phyloP scores from a whole-genome alignment of 768 basidiomycete species.

The Lanmaoa pseudosensibilis region DNA sequence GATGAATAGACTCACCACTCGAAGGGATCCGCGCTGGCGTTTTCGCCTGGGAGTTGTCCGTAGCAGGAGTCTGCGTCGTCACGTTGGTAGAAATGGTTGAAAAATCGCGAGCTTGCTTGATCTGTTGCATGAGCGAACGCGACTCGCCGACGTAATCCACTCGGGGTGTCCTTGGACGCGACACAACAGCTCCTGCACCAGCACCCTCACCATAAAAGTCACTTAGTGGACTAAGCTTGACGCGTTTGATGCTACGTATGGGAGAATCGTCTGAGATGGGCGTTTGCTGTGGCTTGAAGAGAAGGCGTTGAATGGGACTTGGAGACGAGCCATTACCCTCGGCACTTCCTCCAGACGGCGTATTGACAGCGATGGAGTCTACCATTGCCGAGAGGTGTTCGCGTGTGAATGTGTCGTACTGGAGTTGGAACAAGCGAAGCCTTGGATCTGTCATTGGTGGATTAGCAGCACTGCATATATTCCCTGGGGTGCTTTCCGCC shows the following conservation, averaged over 20 bases:
- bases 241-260: constrained; percentile 73
- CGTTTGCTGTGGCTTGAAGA: constrained; percentile 50
- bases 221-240: constrained; percentile 70
- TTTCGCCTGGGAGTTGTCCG: constrained; percentile 12
- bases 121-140: constrained; percentile 74
- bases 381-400: constrained; percentile 93
- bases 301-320: constrained; percentile 40
- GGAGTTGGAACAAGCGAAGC: constrained; percentile 85
- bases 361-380: constrained; percentile 87
- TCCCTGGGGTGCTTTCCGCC: constrained; percentile 61
- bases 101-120: constrained; percentile 73
- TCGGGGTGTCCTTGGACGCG: constrained; percentile 47
- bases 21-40: neutral
- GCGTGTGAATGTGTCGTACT: constrained; percentile 95
- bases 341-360: constrained; percentile 58
- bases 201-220: constrained; percentile 57
- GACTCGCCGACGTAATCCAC: constrained; percentile 81
- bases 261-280: constrained; percentile 46
- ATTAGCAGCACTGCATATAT: constrained; percentile 21
- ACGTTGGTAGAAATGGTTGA: constrained; percentile 69
- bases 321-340: constrained; percentile 44
- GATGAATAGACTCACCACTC: constrained; percentile 16
- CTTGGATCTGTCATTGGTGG: constrained; percentile 63
- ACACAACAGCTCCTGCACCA: constrained; percentile 47
- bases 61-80: constrained; percentile 36